Conservation (phyloP, 345 rosid genomes). For the Microthlaspi erraticum region DNA sequence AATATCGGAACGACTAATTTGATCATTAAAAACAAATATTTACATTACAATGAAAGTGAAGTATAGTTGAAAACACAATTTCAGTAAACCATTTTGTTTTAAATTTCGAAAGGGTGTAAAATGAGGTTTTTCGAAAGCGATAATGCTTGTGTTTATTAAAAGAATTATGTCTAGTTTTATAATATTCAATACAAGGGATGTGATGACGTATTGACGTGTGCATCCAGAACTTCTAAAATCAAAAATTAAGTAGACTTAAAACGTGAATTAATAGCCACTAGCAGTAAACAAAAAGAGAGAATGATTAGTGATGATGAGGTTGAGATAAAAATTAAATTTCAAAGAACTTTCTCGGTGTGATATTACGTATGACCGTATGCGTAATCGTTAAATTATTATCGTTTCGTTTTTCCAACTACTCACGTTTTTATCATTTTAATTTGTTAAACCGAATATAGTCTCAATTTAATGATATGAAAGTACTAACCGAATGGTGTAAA, state of each 20-base stretch:
- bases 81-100: neutral
- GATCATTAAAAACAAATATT: neutral
- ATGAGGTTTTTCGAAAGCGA: neutral
- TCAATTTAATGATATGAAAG: neutral
- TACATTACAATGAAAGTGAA: neutral
- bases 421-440: constrained; percentile 21
- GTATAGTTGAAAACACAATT: neutral
- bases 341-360: constrained; percentile 2
- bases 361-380: constrained; percentile 19
- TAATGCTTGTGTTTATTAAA: too few species aligned
- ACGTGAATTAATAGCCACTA: constrained; percentile 4
- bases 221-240: constrained; percentile 11
- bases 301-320: constrained; percentile 19
- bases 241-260: neutral
- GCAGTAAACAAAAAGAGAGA: neutral
- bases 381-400: constrained; percentile 1
- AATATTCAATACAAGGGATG: too few species aligned
- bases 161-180: neutral
- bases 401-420: neutral
- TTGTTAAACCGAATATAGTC: neutral
- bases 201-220: too few species aligned
- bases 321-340: neutral
- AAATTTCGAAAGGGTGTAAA: neutral
- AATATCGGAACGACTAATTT: neutral
- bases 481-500: neutral